Conservation (phyloP, 2,329 filamentous ascomycete species). For the Aureobasidium sp. region DNA sequence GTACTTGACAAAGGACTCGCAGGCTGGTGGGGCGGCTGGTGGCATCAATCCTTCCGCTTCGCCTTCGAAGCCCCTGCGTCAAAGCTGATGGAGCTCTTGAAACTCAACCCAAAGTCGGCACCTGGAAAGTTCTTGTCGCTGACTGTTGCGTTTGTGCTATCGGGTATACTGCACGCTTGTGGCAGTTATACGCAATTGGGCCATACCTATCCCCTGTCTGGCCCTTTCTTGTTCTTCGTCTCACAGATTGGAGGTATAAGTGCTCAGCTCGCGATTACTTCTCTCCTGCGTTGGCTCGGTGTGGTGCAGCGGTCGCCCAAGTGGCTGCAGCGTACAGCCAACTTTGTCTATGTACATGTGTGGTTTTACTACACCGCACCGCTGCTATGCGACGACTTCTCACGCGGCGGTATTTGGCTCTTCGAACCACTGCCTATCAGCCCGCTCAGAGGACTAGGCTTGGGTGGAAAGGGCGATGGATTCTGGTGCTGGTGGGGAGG, state of each 20-base stretch:
- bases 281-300: constrained; percentile 26
- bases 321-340: constrained; percentile 43
- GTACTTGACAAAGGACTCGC: constrained; percentile 62
- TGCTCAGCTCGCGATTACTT: constrained; percentile 43
- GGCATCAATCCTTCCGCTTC: constrained; percentile 84
- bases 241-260: constrained; percentile 59
- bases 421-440: constrained; percentile 77
- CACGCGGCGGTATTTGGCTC: constrained; percentile 65
- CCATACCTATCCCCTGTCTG: constrained; percentile 44
- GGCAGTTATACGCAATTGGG: constrained; percentile 62
- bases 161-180: constrained; percentile 59
- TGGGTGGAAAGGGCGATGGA: constrained; percentile 51
- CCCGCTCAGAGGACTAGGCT: constrained; percentile 54
- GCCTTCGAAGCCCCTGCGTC: constrained; percentile 55
- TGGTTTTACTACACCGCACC: constrained; percentile 63
- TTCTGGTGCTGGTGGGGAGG: constrained; percentile 59
- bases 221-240: constrained; percentile 60
- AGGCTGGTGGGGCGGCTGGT: constrained; percentile 78
- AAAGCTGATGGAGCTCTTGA: constrained; percentile 32
- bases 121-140: constrained; percentile 33
- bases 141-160: constrained; percentile 54
- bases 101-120: constrained; percentile 25
- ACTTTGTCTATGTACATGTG: constrained; percentile 50
- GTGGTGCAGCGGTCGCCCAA: constrained; percentile 33
- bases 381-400: constrained; percentile 67